phyloP scores from a whole-genome alignment of 2,329 filamentous ascomycete species.

The Cladosporium sp. region DNA sequence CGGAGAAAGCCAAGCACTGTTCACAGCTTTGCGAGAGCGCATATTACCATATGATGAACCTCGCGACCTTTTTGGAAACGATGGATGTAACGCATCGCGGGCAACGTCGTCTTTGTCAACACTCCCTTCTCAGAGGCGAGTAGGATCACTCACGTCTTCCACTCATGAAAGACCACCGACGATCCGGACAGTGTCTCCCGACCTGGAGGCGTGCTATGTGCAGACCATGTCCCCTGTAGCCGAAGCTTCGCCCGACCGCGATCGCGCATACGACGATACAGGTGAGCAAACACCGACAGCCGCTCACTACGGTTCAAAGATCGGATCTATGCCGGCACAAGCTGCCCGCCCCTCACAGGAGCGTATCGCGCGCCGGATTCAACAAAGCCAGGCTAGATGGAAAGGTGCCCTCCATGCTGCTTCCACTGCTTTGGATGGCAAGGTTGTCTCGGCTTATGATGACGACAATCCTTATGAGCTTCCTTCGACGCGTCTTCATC shows the following conservation, averaged over 20 bases:
- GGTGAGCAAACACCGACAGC: neutral
- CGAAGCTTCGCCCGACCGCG: constrained; percentile 16
- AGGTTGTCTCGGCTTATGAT: neutral
- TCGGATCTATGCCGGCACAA: constrained; percentile 6
- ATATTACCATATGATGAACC: constrained; percentile 40
- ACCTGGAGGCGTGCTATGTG: constrained; percentile 15
- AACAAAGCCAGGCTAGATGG: constrained; percentile 40
- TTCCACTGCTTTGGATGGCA: neutral
- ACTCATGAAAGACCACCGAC: constrained; percentile 17
- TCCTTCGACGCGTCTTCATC: constrained; percentile 18
- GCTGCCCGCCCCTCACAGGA: constrained; percentile 33
- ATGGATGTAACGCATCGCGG: constrained; percentile 36
- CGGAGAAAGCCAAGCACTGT: constrained; percentile 57
- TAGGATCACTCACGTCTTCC: neutral
- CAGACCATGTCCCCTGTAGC: constrained; percentile 24
- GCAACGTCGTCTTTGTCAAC: constrained; percentile 13
- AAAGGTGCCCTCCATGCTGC: constrained; percentile 35
- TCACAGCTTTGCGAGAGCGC: constrained; percentile 51
- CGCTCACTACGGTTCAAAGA: neutral
- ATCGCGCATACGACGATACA: neutral
- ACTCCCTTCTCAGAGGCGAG: constrained; percentile 21
- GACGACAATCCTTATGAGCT: constrained; percentile 32
- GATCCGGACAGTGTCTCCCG: constrained; percentile 25
- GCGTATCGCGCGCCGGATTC: constrained; percentile 36
- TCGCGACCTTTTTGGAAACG: neutral